Evolutionary conservation across 192 early-diverging fungal genomes (phyloP).

Genomic region (Backusella circina): DNA sequence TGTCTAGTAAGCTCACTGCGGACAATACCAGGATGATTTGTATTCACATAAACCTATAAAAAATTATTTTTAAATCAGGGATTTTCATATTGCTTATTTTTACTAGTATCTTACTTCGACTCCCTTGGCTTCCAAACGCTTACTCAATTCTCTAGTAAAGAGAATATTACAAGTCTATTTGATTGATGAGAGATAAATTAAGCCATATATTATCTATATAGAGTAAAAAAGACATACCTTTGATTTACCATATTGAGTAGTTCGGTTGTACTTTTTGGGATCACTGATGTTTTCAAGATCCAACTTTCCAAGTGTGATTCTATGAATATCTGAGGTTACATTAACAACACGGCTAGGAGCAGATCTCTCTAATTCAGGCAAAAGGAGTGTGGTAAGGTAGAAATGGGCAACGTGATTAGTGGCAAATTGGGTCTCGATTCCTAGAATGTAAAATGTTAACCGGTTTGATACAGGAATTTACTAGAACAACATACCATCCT

Average conservation of each 20-base stretch:
- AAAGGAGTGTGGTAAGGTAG: constrained; percentile 21
- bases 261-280: constrained; percentile 11
- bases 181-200: no score
- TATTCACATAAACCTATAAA: constrained; percentile 23
- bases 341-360: constrained; percentile 28
- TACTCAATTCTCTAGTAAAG: constrained; percentile 23
- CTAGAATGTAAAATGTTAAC: no score
- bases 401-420: constrained; percentile 53
- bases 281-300: constrained; percentile 22
- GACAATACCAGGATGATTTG: constrained; percentile 28
- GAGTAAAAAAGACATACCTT: no score
- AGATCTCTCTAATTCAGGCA: constrained; percentile 25
- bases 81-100: background rate
- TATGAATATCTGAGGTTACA: constrained; percentile 20
- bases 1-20: constrained; percentile 19
- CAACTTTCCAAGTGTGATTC: constrained; percentile 6
- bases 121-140: constrained; percentile 19
- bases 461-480: no score
- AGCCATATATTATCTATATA: no score
- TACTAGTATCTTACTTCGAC: constrained; percentile 14
- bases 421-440: constrained; percentile 57
- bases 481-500: constrained; percentile 40
- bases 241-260: constrained; percentile 10
- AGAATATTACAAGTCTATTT: constrained; percentile 23
- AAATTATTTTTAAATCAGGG: no score